phyloP scores from a whole-genome alignment of 2,329 filamentous ascomycete species.

The Pseudogymnoascus sp. region DNA sequence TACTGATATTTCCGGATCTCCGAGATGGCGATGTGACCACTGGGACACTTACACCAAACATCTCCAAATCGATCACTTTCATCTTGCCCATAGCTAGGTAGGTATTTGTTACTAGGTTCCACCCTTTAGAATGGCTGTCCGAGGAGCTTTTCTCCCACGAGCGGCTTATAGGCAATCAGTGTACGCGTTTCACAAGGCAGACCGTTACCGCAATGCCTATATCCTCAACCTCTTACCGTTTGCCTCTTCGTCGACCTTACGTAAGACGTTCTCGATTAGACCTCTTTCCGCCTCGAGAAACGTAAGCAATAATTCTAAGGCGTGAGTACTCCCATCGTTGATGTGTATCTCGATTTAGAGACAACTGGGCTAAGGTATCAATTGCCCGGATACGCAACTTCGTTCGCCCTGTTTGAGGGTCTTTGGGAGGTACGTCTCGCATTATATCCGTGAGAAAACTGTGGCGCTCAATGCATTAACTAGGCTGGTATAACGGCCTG shows the following conservation, averaged over 20 bases:
- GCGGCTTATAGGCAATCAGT: neutral
- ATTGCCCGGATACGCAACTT: neutral
- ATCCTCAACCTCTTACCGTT: neutral
- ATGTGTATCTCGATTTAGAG: neutral
- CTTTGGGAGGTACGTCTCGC: neutral
- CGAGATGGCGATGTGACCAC: neutral
- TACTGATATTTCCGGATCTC: neutral
- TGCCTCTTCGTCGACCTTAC: neutral
- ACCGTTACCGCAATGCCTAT: neutral
- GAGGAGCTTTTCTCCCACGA: neutral
- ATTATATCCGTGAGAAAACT: neutral
- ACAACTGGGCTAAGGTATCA: neutral
- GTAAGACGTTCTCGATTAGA: neutral
- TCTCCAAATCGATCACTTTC: neutral
- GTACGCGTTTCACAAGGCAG: neutral
- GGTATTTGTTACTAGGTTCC: neutral
- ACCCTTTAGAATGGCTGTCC: neutral
- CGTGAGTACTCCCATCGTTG: neutral
- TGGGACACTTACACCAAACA: neutral
- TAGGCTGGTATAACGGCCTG: slow-evolving; percentile 31
- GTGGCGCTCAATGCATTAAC: slow-evolving; percentile 20
- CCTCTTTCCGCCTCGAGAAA: neutral
- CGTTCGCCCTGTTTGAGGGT: neutral
- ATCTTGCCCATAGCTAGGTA: neutral
- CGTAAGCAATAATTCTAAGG: neutral